Evolutionary conservation across 495 filamentous ascomycete species (phyloP), one percentile per base, ranked within the genome.

Genomic region (Tuber aestivum): DNA sequence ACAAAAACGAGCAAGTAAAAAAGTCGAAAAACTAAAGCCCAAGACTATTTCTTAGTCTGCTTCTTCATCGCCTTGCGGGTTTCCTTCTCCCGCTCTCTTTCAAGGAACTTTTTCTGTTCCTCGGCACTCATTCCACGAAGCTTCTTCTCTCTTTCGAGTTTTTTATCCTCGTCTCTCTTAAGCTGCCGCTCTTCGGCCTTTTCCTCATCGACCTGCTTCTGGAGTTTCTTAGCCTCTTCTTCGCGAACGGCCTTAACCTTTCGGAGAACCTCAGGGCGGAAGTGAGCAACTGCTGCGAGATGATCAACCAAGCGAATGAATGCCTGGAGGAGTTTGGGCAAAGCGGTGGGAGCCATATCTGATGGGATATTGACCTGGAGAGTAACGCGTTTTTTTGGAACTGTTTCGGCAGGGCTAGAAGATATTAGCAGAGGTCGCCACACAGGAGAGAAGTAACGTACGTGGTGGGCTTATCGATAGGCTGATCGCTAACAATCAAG

Each of bases 61-160:
- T 89, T 92, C 90, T 93, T 94, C 84, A 89, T 87, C 42, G 85
- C 86, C 83, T 89, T 93, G 84, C 89, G 91, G 80, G 90, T 84
- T 82, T 92, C 93, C 87, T 92, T 93, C 83, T 95, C 92, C 78
- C 88, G 87, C 88, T 99, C 95, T 83, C 91, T 92, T 75, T 98
- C 96, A 72, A 99, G 86, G 83, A 91, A 97, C 87, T 95, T 97
- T 86, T 93, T 92, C 89, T 98, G 95, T 81, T 95, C 94, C 80
- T 97, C 94, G 32, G 95, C 94, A 77, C 89, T 93, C 87, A 99
- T 89, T 14, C 89, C 88, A 81, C 91, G 92, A 72, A 99, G 85
- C 85, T 90, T 87, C 71, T 88, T 87, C 82, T 99, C 95, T n/a
- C 95, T 87, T 88, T 97, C 94, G 81, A 94, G 89, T 87, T 96